These are phyloP conservation scores for Cercophora newfieldiana DNA, from an alignment of 495 filamentous ascomycete genomes.

Conservation along the genomic window DNA sequence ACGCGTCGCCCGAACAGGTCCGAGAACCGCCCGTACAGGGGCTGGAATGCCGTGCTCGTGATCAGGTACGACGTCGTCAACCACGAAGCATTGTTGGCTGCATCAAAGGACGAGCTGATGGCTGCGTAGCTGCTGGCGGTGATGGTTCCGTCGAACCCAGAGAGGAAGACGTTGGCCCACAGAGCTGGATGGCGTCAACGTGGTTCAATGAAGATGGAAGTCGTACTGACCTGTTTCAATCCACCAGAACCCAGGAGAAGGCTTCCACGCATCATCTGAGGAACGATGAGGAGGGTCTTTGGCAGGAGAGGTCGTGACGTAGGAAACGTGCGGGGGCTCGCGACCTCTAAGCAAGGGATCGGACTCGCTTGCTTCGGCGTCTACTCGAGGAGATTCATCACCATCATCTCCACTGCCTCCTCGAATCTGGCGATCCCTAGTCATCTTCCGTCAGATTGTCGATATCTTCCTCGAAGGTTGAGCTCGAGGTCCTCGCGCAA, in stretches of 20 bases:
- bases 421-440: not conserved
- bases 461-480: no score
- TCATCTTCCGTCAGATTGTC: not conserved
- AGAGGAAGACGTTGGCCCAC: constrained; percentile 65
- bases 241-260: constrained; percentile 38
- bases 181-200: constrained; percentile 43
- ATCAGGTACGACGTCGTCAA: constrained; percentile 74
- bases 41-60: constrained; percentile 61
- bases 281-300: not conserved
- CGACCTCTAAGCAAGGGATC: not conserved
- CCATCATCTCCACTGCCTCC: not conserved
- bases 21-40: not conserved
- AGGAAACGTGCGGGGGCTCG: not conserved
- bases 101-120: constrained; percentile 58
- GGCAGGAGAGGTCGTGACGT: not conserved
- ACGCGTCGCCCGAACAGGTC: constrained; percentile 39
- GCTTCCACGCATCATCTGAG: constrained; percentile 22
- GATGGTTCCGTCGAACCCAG: constrained; percentile 66
- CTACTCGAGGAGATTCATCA: not conserved
- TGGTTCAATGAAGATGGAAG: not conserved
- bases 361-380: not conserved
- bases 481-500: not conserved
- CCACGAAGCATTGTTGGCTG: constrained; percentile 59
- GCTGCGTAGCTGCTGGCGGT: constrained; percentile 65
- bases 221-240: constrained; percentile 36